phyloP scores from a whole-genome alignment of 129 eudicot species.

The Flaveria trinervia region DNA sequence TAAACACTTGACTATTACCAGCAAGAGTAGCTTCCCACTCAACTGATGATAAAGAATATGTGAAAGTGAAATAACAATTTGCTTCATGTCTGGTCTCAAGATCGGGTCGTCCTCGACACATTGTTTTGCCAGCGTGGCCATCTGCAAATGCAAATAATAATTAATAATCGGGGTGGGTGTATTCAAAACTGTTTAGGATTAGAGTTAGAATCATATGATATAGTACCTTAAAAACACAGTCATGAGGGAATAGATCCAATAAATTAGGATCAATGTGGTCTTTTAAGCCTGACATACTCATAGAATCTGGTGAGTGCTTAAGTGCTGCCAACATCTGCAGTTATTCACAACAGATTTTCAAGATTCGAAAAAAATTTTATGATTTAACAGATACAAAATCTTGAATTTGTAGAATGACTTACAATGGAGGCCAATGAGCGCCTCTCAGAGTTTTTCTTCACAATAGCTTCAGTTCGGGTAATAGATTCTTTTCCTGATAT shows the following conservation, averaged over 20 bases:
- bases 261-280: constrained; percentile 83
- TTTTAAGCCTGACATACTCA: constrained; percentile 77
- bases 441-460: constrained; percentile 57
- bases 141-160: constrained; percentile 34
- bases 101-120: constrained; percentile 90
- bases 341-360: constrained; percentile 18
- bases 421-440: constrained; percentile 87
- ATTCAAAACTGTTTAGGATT: neutral
- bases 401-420: constrained; percentile 36
- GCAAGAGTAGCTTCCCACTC: constrained; percentile 99
- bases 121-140: constrained; percentile 87
- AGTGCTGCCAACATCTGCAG: constrained; percentile 89
- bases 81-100: constrained; percentile 89
- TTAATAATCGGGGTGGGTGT: neutral
- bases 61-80: constrained; percentile 82
- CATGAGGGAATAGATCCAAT: constrained; percentile 89
- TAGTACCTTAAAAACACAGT: constrained; percentile 88
- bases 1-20: constrained; percentile 91
- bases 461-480: constrained; percentile 63
- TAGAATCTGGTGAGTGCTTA: constrained; percentile 75
- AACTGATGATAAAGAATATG: constrained; percentile 83
- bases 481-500: constrained; percentile 91
- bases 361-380: neutral
- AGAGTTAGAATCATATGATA: neutral
- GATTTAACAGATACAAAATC: neutral